Evolutionary conservation across 108 stramenopile genomes (phyloP), one percentile per base, ranked within the genome.

Genomic region (Nitzschia palea): DNA sequence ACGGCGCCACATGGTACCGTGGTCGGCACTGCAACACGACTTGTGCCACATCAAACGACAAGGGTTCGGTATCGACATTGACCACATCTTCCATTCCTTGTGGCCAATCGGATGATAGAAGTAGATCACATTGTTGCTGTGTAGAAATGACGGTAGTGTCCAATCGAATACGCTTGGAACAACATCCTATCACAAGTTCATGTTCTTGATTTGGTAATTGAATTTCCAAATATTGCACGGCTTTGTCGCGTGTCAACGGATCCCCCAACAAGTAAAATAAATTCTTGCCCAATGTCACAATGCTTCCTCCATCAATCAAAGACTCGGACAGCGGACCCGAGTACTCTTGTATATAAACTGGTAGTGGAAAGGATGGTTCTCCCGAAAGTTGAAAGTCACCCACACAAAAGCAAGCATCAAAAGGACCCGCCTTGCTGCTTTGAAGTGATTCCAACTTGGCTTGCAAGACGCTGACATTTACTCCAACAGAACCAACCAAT

Each of bases 391-490:
- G 51, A 59, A 80, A 77, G n/a, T 78, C 64, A 48, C 89, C 92
- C 35, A 86, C 82, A 47, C 85, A 81, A 43, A 93, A 78, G 42
- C 85, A 87, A 52, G 76, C 75, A 62, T 93, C 89, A 60, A 93
- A 93, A 1, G 92, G 92, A 15, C 92, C 92, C 0, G 92, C 92
- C 67, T 90, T 90, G 72, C 85, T 85, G 12, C 60, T 55, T 66
- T 93, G 85, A 26, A 93, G 68, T 5, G 80, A 47, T 30, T 52
- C 64, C 23, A 90, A 54, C 50, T 90, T 90, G 36, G 70, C 68
- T 0, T 59, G 40, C 33, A 90, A 71, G 18, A 75, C 79, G 18
- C 62, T 47, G 6, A 90, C 55, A 2, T 81, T 65, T 6, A 81
- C 87, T 23, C 71, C 59, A 20, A 91, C 84, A 33, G 86, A 71